Base-by-base conservation (phyloP, 768 basidiomycete genomes). In the Boletales sp. region DNA sequence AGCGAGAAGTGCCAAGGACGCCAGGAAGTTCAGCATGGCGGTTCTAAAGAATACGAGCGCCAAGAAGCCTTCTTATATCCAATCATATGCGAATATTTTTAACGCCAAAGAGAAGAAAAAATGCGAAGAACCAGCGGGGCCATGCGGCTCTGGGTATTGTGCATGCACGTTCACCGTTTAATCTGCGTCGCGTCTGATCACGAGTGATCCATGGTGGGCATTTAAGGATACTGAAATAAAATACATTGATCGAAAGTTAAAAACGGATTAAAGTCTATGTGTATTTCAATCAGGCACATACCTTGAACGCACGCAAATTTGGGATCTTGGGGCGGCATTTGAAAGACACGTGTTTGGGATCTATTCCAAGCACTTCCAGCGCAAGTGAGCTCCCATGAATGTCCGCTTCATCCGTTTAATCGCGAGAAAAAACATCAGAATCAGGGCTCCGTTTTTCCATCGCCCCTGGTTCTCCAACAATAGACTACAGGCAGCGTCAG, bases 21-120 rank as follows among this genome's bases (percentile, higher is more conserved):
- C 50, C 27, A 15, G 44, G 49, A 56, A 34, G 41, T 42, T 24
- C 19, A 55, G n/a, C 56, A 63, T 66, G 36, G n/a, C 51, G 38
- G 38, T 14, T 29, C 14, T 46, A 11, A 17, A 9, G 36, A 37
- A 17, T 17, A 6, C 24, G 7, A 27, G 24, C 24, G 17, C 36
- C 36, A 8, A 37, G 36, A 7, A 18, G 36, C 36, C 36, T 17
- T 17, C 36, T 37, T 57, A 49, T 54, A 49, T 43, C 34, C 14
- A 36, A 18, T 12, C 34, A 34, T 34, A 14, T 12, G 34, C 13
- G 34, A 34, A 43, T 47, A 32, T 36, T 41, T 32, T 42, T 15
- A 36, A 37, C 41, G 38, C 34, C 12, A 15, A 34, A 34, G 34
- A 34, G 34, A 34, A 34, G 34, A 34, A 2, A 34, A 15, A 34